Conservation (phyloP, 225 moss, liverwort and hornwort genomes). For the Bryum argenteum region DNA sequence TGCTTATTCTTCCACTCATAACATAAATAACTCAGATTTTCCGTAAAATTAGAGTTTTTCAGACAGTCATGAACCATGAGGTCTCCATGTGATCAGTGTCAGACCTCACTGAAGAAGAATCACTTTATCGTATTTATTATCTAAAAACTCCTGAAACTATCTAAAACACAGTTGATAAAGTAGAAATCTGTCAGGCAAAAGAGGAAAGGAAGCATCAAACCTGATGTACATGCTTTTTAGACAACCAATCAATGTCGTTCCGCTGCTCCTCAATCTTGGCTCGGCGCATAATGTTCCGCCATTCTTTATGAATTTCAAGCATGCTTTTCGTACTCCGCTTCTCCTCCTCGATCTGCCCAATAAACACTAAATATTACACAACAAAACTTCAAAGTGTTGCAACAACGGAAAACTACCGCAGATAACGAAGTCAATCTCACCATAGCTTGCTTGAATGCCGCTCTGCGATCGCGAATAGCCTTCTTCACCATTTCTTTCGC, state of each 20-base stretch:
- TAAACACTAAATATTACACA: not conserved
- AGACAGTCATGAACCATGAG: not conserved
- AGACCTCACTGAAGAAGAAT: not conserved
- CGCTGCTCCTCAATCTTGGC: slow-evolving; percentile 54
- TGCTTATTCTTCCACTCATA: no score
- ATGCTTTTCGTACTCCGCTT: slow-evolving; percentile 62
- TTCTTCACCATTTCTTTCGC: slow-evolving; percentile 69
- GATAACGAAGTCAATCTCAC: slow-evolving; percentile 31
- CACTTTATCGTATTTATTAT: not conserved
- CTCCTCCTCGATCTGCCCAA: slow-evolving; percentile 61
- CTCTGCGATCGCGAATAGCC: slow-evolving; percentile 52
- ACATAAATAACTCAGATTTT: no score
- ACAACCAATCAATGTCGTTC: slow-evolving; percentile 57
- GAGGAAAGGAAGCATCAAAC: slow-evolving; percentile 15
- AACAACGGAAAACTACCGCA: not conserved
- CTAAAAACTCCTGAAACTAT: not conserved
- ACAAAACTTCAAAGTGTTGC: not conserved
- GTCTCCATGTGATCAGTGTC: not conserved
- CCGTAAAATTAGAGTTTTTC: not conserved
- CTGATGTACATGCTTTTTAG: slow-evolving; percentile 57
- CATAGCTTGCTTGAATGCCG: slow-evolving; percentile 51
- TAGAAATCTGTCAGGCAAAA: not conserved
- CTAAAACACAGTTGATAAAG: not conserved
- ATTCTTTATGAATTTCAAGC: slow-evolving; percentile 71
- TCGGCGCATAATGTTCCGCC: slow-evolving; percentile 71